Evolutionary conservation across 106 monocot genomes (phyloP).

Genomic region (Apostasia ramifera): DNA sequence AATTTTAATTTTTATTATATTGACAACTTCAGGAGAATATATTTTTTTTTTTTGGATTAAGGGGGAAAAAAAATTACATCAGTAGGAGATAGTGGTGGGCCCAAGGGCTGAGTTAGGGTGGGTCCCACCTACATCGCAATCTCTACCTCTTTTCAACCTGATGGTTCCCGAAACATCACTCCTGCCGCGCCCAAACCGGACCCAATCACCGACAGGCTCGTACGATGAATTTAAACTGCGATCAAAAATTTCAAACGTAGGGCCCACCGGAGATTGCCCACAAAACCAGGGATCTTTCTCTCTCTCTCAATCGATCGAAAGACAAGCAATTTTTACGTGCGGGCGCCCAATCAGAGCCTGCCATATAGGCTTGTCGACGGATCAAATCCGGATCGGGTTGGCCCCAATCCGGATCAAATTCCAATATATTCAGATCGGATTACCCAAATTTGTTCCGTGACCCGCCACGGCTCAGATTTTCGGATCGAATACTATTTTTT

Average conservation of each 20-base stretch:
- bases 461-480: too few species aligned
- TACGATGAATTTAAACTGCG: background rate
- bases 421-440: too few species aligned
- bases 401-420: too few species aligned
- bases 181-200: background rate
- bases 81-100: background rate
- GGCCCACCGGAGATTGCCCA: constrained; percentile 15
- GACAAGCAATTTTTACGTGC: too few species aligned
- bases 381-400: too few species aligned
- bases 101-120: background rate
- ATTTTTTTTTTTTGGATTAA: background rate
- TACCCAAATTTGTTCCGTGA: too few species aligned
- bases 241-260: background rate
- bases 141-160: constrained; percentile 1
- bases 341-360: too few species aligned
- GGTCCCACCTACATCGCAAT: background rate
- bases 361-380: too few species aligned
- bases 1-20: too few species aligned
- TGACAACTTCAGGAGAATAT: too few species aligned
- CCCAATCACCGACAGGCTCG: constrained; percentile 3
- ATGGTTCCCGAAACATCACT: constrained; percentile 18
- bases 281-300: constrained; percentile 36
- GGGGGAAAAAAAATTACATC: background rate
- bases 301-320: background rate
- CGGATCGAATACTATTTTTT: too few species aligned